Evolutionary conservation across 2,329 filamentous ascomycete genomes (phyloP), one percentile per base, ranked within the genome.

Genomic region (Fusarium newnesense): DNA sequence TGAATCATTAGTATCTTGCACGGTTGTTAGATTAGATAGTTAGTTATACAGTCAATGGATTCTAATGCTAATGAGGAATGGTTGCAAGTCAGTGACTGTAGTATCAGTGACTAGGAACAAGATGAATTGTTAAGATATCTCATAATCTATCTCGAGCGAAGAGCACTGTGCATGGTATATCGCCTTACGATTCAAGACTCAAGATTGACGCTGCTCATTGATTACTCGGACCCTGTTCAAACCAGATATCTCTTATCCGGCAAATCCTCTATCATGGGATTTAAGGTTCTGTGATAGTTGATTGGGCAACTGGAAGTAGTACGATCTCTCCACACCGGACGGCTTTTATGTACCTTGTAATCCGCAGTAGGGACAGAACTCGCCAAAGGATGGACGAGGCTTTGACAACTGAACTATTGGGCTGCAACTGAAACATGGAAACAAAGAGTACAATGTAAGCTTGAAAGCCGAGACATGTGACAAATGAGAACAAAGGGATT

Each of bases 291-390:
- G 7, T 42, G 57, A 54, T 65, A 70, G 74, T 75, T 76, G 72
- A 75, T 76, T 73, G 53, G 74, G 69, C 64, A 75, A 76, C 74
- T 67, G 16, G 34, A 50, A 39, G 56, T 58, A 59, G 61, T 28
- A 70, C 50, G 57, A 66, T 70, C 24, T 28, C 70, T 67, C 67
- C 70, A 63, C 21, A n/a, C 30, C 54, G 11, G n/a, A 34, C 21
- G 15, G 30, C 18, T 5, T 30, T 43, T 60, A 24, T 24, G 24
- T 24, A 44, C 65, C 59, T 47, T 19, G 66, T 54, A 60, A 60
- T 56, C 42, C 46, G 30, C 39, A 62, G 52, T 39, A 54, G 36
- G 52, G 46, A 36, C 36, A 13, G 10, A n/a, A 15, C 32, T 53
- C 2, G 40, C 19, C 19, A 13, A 19, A n/a, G 24, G 7, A 47